Base-by-base conservation (phyloP, 106 monocot species). In the Acorus calamus region DNA sequence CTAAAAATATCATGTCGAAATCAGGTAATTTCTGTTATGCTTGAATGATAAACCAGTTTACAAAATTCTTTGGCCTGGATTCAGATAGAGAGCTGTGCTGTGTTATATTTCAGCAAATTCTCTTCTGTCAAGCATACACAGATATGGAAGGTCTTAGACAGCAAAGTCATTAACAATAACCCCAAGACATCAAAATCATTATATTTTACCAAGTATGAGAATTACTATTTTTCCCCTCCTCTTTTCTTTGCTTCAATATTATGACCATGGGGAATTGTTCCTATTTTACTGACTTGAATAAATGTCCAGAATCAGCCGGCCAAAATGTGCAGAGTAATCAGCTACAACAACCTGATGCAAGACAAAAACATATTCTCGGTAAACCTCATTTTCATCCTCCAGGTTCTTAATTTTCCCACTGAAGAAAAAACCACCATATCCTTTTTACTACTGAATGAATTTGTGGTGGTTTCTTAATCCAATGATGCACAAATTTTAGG, bases 131-230 rank as follows among this genome's bases (percentile, higher is more conserved):
- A 85, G 72, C 66, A 57, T 96, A 85, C 63, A 66, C 42, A 4
- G 87, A 83, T 52, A 82, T 78, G 66, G 94, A 91, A 74, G 87
- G 85, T 50, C 64, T 96, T 13, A 66, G 80, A 53, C 87, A 87
- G 69, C 90, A 85, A 76, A 79, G 52, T 67, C 85, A 61, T 52
- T 67, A 5, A 74, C 61, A 60, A 69, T 65, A 9, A 56, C 71
- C 52, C 76, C 74, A 59, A 87, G 74, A 62, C 94, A 84, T 66
- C 91, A 96, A 69, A 96, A 96, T 62, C 94, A 85, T 74, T 96
- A 96, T 59, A 85, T 87, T 62, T 52, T 96, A 59, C 94, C 94
- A 69, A 76, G 90, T 96, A 87, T 63, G 28, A 1, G 28, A 0
- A 28, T 28, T 1, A 28, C 28, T 28, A 28, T 28, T 28, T 28